Evolutionary conservation across 1,284 basidiomycete genomes (phyloP).

Genomic region (Porogramme epimiltina): DNA sequence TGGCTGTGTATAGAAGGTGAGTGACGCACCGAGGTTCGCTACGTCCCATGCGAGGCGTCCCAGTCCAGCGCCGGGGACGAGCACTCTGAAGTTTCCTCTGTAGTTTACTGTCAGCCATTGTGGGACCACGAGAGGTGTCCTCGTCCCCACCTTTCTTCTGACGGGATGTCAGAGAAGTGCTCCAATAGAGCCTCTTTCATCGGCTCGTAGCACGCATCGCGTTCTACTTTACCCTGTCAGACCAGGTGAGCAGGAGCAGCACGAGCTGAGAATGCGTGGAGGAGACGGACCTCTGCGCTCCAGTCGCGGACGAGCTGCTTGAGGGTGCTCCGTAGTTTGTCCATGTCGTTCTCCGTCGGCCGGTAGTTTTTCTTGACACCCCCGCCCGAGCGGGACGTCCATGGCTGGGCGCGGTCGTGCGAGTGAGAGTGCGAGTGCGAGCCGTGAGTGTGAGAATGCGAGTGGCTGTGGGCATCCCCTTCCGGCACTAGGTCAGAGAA

Average conservation of each 20-base stretch:
- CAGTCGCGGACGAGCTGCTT: slow-evolving; percentile 93
- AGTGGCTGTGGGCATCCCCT: neutral
- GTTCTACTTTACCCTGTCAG: slow-evolving; percentile 74
- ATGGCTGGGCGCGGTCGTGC: slow-evolving; percentile 27
- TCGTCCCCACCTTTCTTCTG: slow-evolving; percentile 48
- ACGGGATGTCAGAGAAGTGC: slow-evolving; percentile 57
- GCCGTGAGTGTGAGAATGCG: slow-evolving; percentile 26
- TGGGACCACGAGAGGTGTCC: neutral
- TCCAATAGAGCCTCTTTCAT: slow-evolving; percentile 74
- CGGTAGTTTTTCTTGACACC: slow-evolving; percentile 35
- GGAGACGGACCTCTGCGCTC: slow-evolving; percentile 59
- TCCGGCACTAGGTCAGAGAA: neutral
- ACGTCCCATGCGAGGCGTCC: slow-evolving; percentile 87
- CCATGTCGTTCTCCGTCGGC: slow-evolving; percentile 74
- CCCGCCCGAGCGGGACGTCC: slow-evolving; percentile 8
- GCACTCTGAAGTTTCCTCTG: slow-evolving; percentile 65
- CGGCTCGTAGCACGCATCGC: slow-evolving; percentile 78
- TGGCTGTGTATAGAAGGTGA: neutral
- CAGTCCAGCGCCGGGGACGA: slow-evolving; percentile 88
- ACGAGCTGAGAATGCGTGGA: neutral
- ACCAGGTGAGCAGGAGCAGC: neutral
- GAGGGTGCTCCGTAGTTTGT: slow-evolving; percentile 87
- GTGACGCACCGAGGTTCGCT: slow-evolving; percentile 66
- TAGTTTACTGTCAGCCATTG: neutral
- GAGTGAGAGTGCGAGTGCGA: slow-evolving; percentile 29